Percentiles rank a stretch among this genome's conserved stretches.
Evolutionary conservation across 345 rosid genomes (phyloP).

Genomic region (Eucalyptus microcorys): DNA sequence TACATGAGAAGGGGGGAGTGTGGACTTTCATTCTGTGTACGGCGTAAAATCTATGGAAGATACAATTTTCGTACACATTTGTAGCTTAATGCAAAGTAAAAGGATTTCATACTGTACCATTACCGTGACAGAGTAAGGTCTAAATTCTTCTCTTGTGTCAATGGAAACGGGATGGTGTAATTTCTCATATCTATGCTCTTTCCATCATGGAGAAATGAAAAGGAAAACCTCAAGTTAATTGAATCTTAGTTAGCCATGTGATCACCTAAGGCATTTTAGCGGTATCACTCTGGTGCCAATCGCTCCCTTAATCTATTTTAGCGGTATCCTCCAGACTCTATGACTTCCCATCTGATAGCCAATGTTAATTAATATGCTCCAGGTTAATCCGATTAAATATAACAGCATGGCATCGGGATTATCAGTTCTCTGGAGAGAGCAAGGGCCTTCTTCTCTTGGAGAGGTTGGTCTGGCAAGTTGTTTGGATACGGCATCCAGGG

Average conservation of each 20-base stretch:
- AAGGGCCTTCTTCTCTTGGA: conserved; percentile 62
- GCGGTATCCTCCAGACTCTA: too few relatives aligned
- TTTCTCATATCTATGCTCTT: not conserved
- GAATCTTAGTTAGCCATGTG: not conserved
- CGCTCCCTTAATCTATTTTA: not conserved
- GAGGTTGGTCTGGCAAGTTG: conserved; percentile 59
- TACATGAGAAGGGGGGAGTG: not conserved
- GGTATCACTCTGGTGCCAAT: not conserved
- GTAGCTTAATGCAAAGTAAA: not conserved
- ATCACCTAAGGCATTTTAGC: not conserved
- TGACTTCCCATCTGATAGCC: not conserved
- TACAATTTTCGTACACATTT: not conserved
- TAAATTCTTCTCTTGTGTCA: not conserved
- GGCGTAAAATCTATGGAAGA: not conserved
- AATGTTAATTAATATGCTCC: not conserved
- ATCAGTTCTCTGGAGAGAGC: conserved; percentile 46
- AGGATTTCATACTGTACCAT: not conserved
- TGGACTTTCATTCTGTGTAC: not conserved
- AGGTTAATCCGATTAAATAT: conserved; percentile 60
- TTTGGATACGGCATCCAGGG: conserved; percentile 63
- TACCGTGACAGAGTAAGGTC: not conserved
- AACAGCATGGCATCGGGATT: conserved; percentile 39
- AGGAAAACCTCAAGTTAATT: not conserved
- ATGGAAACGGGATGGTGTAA: not conserved
- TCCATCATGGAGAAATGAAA: not conserved